Conservation (phyloP, 495 filamentous ascomycete species). For the Penicillium turbatum region DNA sequence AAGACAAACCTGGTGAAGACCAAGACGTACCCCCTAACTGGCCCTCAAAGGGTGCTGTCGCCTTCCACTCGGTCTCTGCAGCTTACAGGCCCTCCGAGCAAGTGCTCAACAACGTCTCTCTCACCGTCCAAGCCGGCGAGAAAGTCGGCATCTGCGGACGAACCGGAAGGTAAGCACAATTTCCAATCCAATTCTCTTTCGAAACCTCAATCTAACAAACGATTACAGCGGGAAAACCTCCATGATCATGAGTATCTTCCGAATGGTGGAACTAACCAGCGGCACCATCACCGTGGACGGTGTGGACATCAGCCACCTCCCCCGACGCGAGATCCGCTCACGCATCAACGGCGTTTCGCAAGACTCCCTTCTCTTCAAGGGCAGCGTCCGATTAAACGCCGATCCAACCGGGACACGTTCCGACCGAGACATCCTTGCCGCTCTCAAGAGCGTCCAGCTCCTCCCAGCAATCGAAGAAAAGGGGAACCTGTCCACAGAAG, state of each 20-base stretch:
- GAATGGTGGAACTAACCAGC: slow-evolving; percentile 45
- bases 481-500: slow-evolving; percentile 48
- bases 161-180: slow-evolving; percentile 39
- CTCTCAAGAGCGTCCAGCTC: slow-evolving; percentile 47
- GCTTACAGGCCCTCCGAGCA: slow-evolving; percentile 39
- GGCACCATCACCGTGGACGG: slow-evolving; percentile 48
- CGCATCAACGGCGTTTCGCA: slow-evolving; percentile 53
- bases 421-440: slow-evolving; percentile 39
- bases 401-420: slow-evolving; percentile 35
- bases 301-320: slow-evolving; percentile 43
- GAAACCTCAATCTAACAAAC: neutral
- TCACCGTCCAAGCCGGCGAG: slow-evolving; percentile 51
- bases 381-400: slow-evolving; percentile 45
- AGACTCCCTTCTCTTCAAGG: slow-evolving; percentile 51
- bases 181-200: neutral
- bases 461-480: slow-evolving; percentile 45
- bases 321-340: slow-evolving; percentile 43
- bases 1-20: slow-evolving; percentile 44
- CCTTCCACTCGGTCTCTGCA: slow-evolving; percentile 43
- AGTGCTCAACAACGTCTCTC: slow-evolving; percentile 47
- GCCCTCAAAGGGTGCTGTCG: slow-evolving; percentile 49
- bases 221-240: slow-evolving; percentile 46
- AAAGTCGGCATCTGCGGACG: slow-evolving; percentile 53
- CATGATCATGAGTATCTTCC: slow-evolving; percentile 49
- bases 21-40: slow-evolving; percentile 39